Conservation (phyloP, 441 rosid species). For the Pelargonium australe region DNA sequence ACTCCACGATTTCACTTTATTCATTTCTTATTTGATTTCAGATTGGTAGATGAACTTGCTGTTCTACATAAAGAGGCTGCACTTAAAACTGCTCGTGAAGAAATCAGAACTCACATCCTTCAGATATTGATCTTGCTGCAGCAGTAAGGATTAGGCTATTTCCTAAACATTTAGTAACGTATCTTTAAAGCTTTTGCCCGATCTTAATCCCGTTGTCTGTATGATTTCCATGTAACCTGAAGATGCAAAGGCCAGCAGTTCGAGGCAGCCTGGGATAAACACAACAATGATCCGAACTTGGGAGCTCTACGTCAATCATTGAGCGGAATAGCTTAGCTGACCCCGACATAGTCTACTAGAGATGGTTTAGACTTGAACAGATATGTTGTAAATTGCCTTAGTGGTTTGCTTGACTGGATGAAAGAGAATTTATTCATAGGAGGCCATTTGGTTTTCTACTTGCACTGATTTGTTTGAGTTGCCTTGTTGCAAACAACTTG, state of each 20-base stretch:
- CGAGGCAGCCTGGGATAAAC: conserved; percentile 54
- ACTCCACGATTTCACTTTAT: not conserved
- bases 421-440: too few relatives aligned
- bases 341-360: too few relatives aligned
- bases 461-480: too few relatives aligned
- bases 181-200: not conserved
- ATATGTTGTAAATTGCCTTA: too few relatives aligned
- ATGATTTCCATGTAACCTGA: conserved; percentile 4
- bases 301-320: conserved; percentile 23
- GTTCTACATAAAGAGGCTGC: conserved; percentile 63
- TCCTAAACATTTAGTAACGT: not conserved
- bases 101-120: conserved; percentile 47
- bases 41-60: conserved; percentile 76
- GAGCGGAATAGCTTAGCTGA: conserved; percentile 16
- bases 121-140: conserved; percentile 52
- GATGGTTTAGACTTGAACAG: too few relatives aligned
- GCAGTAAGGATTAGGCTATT: conserved; percentile 38
- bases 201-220: not conserved
- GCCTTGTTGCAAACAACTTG: too few relatives aligned
- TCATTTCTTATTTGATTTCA: conserved; percentile 23
- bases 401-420: too few relatives aligned
- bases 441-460: too few relatives aligned
- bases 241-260: conserved; percentile 64
- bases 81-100: conserved; percentile 48
- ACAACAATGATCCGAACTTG: conserved; percentile 57